Percentiles rank a stretch among this genome's conserved stretches.
Conservation (phyloP, 129 eudicot genomes). For the Pittosporum tobira region DNA sequence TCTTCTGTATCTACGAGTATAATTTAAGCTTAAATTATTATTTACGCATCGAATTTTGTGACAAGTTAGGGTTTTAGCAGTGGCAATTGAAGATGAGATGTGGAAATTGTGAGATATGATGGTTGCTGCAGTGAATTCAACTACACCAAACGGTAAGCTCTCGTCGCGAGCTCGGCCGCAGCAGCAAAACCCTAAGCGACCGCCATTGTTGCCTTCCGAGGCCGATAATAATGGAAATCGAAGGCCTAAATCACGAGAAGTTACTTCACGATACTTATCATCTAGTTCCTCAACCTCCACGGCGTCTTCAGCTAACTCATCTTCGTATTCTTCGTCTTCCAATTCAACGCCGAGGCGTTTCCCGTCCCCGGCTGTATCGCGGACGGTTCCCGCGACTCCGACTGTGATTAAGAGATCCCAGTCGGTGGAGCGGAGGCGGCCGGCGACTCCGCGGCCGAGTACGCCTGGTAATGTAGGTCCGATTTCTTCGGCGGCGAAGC, state of each 20-base stretch:
- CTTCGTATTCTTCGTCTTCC: slow-evolving; percentile 40
- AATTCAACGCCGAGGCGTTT: slow-evolving; percentile 31
- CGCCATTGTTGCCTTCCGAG: slow-evolving; percentile 61
- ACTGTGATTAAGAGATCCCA: slow-evolving; percentile 30
- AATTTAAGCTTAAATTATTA: too few species aligned
- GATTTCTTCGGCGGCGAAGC: slow-evolving; percentile 45
- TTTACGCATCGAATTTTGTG: neutral
- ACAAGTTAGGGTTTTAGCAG: slow-evolving; percentile 12
- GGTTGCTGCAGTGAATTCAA: slow-evolving; percentile 46
- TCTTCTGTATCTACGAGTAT: neutral
- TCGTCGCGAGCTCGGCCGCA: slow-evolving; percentile 16
- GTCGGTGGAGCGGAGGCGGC: slow-evolving; percentile 49
- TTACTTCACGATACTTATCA: slow-evolving; percentile 57
- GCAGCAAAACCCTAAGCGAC: slow-evolving; percentile 42
- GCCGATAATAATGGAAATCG: slow-evolving; percentile 49
- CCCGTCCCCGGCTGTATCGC: slow-evolving; percentile 34
- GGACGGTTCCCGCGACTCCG: slow-evolving; percentile 30
- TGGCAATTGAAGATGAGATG: slow-evolving; percentile 1
- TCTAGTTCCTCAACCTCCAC: slow-evolving; percentile 39
- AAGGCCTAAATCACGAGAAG: slow-evolving; percentile 56
- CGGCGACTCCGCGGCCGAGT: slow-evolving; percentile 38
- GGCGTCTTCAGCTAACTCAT: slow-evolving; percentile 22
- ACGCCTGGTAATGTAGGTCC: slow-evolving; percentile 21
- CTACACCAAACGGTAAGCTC: slow-evolving; percentile 35
- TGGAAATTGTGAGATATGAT: slow-evolving; percentile 9